Base-by-base conservation (phyloP, 495 filamentous ascomycete genomes). In the Tirmania nivea region DNA sequence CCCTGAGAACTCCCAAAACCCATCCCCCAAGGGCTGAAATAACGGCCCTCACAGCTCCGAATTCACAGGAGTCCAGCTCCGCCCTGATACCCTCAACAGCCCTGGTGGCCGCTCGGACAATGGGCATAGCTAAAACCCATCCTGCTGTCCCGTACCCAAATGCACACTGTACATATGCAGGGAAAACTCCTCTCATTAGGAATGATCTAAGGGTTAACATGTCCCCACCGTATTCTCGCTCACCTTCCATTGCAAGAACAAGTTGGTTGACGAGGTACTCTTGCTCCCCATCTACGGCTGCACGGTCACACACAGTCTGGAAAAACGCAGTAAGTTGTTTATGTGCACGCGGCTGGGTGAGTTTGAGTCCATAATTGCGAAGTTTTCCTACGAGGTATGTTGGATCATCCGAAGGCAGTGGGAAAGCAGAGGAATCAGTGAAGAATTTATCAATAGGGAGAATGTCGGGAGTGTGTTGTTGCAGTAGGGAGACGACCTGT, bases 381-480 rank as follows among this genome's bases (percentile, higher is more conserved):
- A 84, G 66, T 54, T 72, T 71, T 9, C 78, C 80, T 17, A 82
- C 75, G 35, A 84, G 77, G 64, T 84, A 84, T 1, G 70, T 74
- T 4, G 81, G 81, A 56, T 85, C 81, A 0, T 64, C 69, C 17
- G 71, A 70, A 14, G 81, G 81, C 34, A 83, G 66, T 7, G 81
- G 81, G 63, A 85, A 85, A 0, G 73, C 65, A 21, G 70, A 62
- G 9, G 77, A 75, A 54, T 84, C 74, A 2, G 75, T 83, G 67
- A 85, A 85, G 70, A 80, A 85, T 3, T 64, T 61, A 55, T 83
- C 77, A 48, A 85, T 71, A 0, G 70, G 68, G 56, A 72, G 73
- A 25, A 85, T 79, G 49, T 78, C 73, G 47, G 71, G 67, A 10
- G 75, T 77, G 56, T 84, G 71, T 57, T 85, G 78, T 59, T 84